Conservation (phyloP, 2,329 filamentous ascomycete species). For the Diaporthe sp. region DNA sequence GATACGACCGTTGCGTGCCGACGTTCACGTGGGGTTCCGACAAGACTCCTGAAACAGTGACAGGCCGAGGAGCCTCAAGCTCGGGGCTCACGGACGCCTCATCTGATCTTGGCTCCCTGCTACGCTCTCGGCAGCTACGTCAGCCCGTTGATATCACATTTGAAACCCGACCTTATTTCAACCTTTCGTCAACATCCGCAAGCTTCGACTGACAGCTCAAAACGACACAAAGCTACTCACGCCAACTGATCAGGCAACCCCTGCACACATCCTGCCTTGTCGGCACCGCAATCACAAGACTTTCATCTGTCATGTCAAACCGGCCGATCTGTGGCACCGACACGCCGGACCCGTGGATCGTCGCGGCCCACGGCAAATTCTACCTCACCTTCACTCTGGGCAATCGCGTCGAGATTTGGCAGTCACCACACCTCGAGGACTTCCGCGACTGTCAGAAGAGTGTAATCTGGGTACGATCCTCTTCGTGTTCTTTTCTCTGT, state of each 20-base stretch:
- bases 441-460: conserved; percentile 46
- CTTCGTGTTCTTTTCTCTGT: background rate
- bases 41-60: conserved; percentile 14
- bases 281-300: background rate
- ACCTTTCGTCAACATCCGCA: background rate
- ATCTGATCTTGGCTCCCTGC: conserved; percentile 23
- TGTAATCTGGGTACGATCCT: conserved; percentile 26
- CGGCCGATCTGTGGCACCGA: conserved; percentile 46
- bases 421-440: conserved; percentile 48
- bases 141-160: background rate
- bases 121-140: conserved; percentile 5
- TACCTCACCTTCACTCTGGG: conserved; percentile 48
- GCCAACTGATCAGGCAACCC: background rate
- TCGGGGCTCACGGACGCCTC: conserved; percentile 15
- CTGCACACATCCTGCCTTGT: background rate
- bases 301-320: conserved; percentile 46
- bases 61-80: background rate
- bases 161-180: conserved; percentile 16
- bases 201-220: background rate
- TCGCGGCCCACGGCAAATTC: conserved; percentile 45
- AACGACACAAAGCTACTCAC: background rate
- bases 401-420: conserved; percentile 53
- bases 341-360: conserved; percentile 51
- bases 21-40: background rate
- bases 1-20: background rate